Evolutionary conservation across 2,329 filamentous ascomycete genomes (phyloP).

Genomic region (Penicillium sp.): DNA sequence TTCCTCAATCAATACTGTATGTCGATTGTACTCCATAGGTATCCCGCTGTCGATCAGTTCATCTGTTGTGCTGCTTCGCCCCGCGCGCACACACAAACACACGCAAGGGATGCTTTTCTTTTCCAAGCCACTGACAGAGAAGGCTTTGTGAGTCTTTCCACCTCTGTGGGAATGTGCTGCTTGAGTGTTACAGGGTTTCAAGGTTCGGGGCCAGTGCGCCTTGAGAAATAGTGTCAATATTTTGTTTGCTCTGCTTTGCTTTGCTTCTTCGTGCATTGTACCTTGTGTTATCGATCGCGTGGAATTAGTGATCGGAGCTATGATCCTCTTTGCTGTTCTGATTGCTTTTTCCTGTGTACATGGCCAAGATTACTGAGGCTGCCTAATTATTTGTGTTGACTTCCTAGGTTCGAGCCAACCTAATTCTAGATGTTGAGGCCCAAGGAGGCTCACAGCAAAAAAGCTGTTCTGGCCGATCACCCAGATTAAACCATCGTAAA

Average conservation of each 20-base stretch:
- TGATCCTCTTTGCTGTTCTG: not conserved
- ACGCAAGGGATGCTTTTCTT: conserved; percentile 13
- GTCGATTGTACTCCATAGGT: not conserved
- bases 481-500: not conserved
- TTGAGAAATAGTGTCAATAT: not conserved
- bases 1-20: not conserved
- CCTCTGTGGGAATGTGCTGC: not conserved
- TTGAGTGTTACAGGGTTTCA: not conserved
- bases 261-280: not conserved
- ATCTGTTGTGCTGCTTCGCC: conserved; percentile 4
- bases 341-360: not conserved
- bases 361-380: not conserved
- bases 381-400: not conserved
- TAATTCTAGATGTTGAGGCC: not conserved
- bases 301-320: not conserved
- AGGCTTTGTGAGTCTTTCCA: not conserved
- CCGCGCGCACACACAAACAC: not conserved
- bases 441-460: not conserved
- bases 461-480: not conserved
- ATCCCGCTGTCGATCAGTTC: conserved; percentile 3
- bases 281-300: not conserved
- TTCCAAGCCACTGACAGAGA: conserved; percentile 2
- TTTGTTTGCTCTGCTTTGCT: not conserved
- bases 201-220: conserved; percentile 7
- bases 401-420: not conserved